Conservation (phyloP, 164 flowering plant species). For the Vitis rotundifolia region DNA sequence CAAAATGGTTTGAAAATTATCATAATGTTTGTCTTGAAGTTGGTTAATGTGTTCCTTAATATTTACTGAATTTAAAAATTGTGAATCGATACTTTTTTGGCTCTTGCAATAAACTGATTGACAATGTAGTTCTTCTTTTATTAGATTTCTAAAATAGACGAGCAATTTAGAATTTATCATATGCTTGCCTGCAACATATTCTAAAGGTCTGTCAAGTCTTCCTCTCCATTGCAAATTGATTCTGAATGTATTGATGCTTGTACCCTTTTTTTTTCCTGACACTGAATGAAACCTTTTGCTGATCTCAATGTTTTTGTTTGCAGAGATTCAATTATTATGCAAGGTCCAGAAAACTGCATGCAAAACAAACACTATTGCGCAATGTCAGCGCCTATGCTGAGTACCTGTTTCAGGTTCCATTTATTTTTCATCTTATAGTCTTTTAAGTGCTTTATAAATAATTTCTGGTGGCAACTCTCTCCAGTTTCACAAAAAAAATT, state of each 20-base stretch:
- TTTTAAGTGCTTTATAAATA: neutral
- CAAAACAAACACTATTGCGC: constrained; percentile 51
- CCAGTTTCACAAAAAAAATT: no score
- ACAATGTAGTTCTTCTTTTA: no score
- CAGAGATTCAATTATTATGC: constrained; percentile 48
- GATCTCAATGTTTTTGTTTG: constrained; percentile 4
- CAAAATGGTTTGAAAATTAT: no score
- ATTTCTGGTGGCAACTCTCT: no score
- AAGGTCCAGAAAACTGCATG: constrained; percentile 39
- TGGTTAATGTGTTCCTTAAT: no score
- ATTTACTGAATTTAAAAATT: neutral
- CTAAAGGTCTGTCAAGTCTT: no score
- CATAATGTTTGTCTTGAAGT: no score
- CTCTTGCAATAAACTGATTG: no score
- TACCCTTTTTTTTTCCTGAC: neutral
- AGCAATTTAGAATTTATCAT: no score
- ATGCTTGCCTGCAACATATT: no score
- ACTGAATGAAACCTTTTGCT: neutral
- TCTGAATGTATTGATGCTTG: neutral
- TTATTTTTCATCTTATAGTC: neutral
- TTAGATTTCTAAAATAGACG: no score
- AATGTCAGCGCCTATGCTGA: constrained; percentile 69
- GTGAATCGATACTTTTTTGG: no score
- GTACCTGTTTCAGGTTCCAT: constrained; percentile 58
- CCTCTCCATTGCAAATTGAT: neutral